Evolutionary conservation across 2,329 filamentous ascomycete species (phyloP), one percentile per base, ranked within the genome.

Genomic region (Nannizzia gypsea): DNA sequence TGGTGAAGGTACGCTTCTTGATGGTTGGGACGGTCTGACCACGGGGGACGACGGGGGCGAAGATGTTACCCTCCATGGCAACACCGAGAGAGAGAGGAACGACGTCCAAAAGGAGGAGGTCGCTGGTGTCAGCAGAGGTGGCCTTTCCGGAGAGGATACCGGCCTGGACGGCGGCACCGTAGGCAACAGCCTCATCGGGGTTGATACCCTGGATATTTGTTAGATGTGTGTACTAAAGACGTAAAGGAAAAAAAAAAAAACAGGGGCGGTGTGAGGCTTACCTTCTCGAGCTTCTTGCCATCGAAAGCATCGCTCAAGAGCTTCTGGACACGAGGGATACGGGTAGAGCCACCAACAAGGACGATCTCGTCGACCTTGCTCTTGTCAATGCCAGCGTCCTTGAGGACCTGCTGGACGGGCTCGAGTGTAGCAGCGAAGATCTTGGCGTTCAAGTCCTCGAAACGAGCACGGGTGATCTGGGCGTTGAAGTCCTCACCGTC

Each of bases 51-150:
- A 97, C 92, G 57, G 90, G 89, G 60, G 92, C 92, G 74, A 96
- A 97, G 78, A 97, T 96, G 82, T 96, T 96, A 67, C 93, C 92
- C 82, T 97, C 93, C 93, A 97, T 99, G 73, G 92, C 93, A 67
- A 99, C 92, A 87, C 93, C 93, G 34, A 99, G 88, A 64, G 90
- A 96, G 64, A 99, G 88, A 68, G 93, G 93, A 71, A 91, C 87
- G 71, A 99, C 93, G 78, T 99, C 93, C 72, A 99, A 84, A 64
- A 99, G 87, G 65, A 99, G 86, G 66, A 99, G 87, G 76, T 97
- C 93, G 64, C 88, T 83, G 63, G 92, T 96, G 73, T 97, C 93
- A 69, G 90, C 90, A 56, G 90, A 95, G 67, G 89, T 93, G 69
- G 93, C 93, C 86, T 96, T 96, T 76, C 93, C 93, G 62, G 92